phyloP scores from a whole-genome alignment of 2,329 filamentous ascomycete genomes.

The Clonostachys byssicola region DNA sequence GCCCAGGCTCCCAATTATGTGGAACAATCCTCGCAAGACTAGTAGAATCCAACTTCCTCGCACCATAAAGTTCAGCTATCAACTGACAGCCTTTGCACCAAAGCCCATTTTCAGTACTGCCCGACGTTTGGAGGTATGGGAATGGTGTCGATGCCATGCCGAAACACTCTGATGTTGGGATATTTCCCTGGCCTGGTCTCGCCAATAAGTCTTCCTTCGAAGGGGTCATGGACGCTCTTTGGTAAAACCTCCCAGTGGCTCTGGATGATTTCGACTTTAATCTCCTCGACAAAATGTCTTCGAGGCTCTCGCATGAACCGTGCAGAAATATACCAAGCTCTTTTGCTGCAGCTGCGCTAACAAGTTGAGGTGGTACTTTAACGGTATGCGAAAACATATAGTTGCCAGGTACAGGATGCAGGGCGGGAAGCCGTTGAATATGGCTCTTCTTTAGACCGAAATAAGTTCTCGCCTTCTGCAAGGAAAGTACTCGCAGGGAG shows the following conservation, averaged over 20 bases:
- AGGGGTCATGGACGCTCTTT: background rate
- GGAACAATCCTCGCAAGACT: background rate
- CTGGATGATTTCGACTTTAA: background rate
- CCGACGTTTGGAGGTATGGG: background rate
- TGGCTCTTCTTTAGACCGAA: background rate
- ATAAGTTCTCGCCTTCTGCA: background rate
- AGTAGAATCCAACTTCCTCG: background rate
- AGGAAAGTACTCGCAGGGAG: background rate
- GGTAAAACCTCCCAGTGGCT: background rate
- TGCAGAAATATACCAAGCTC: constrained; percentile 1
- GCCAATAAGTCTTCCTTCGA: background rate
- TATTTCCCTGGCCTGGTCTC: background rate
- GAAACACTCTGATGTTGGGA: background rate
- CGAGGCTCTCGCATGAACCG: background rate
- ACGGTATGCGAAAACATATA: background rate
- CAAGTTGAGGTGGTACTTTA: background rate
- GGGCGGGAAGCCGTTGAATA: background rate
- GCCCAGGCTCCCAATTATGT: background rate
- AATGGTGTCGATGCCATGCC: constrained; percentile 4
- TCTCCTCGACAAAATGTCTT: background rate
- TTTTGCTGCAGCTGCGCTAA: constrained; percentile 3
- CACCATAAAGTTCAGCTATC: background rate
- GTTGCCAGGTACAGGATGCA: background rate
- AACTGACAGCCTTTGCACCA: constrained; percentile 5
- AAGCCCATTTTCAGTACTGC: background rate